phyloP scores from a whole-genome alignment of 1,284 basidiomycete species.

The Anthracocystis setariae region DNA sequence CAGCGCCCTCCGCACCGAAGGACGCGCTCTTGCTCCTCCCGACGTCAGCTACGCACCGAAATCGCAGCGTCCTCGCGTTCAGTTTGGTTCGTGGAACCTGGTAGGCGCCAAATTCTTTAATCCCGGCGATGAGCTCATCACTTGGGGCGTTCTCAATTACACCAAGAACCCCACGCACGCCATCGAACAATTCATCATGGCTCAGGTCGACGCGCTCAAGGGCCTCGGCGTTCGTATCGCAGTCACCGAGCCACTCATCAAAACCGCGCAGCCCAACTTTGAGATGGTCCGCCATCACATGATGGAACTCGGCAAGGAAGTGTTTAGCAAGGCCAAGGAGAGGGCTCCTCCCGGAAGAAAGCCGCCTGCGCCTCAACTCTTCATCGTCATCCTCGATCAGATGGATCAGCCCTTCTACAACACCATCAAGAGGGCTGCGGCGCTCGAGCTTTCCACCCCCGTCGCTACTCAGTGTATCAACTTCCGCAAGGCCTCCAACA shows the following conservation, averaged over 20 bases:
- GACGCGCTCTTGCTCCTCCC: slow-evolving; percentile 66
- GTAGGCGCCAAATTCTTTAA: slow-evolving; percentile 34
- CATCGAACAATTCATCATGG: slow-evolving; percentile 19
- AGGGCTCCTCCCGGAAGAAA: not conserved
- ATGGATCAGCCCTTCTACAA: slow-evolving; percentile 67
- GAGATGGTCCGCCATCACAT: slow-evolving; percentile 16
- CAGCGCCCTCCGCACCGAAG: slow-evolving; percentile 64
- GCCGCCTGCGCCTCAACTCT: slow-evolving; percentile 49
- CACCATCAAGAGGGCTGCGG: slow-evolving; percentile 68
- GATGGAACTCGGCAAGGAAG: slow-evolving; percentile 13
- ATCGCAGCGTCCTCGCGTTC: slow-evolving; percentile 67
- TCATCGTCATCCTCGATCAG: slow-evolving; percentile 47
- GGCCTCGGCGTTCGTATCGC: slow-evolving; percentile 36
- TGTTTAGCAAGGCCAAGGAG: slow-evolving; percentile 17
- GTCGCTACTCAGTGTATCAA: slow-evolving; percentile 66
- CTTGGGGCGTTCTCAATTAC: slow-evolving; percentile 54
- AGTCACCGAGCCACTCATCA: slow-evolving; percentile 15
- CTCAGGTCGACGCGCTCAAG: slow-evolving; percentile 18
- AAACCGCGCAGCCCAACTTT: slow-evolving; percentile 3
- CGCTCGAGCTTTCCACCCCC: slow-evolving; percentile 65
- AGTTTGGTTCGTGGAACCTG: slow-evolving; percentile 59
- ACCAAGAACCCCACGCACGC: slow-evolving; percentile 6
- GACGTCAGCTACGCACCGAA: slow-evolving; percentile 49
- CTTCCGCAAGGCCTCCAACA: slow-evolving; percentile 47
- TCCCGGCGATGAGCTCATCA: slow-evolving; percentile 27